Base-by-base conservation (phyloP, 352 stramenopile species). In the Globisporangium solare region DNA sequence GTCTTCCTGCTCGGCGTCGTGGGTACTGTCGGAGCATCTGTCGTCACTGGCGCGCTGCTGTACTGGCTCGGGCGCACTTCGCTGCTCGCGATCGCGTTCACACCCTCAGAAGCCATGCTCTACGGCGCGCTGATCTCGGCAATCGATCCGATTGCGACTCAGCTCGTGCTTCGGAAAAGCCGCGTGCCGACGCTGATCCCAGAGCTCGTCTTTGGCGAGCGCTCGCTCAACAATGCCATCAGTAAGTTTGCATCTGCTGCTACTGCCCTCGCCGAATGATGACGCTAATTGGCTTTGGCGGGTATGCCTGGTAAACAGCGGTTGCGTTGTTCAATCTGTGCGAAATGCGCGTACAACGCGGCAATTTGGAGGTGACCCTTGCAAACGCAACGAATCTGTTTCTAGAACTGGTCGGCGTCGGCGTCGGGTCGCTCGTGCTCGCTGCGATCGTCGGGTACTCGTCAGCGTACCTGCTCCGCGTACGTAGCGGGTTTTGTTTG, bases 191-290 rank as follows among this genome's bases (percentile, higher is more conserved):
- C 90, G 10, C 67, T 90, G 42, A 71, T 98, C 4, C 97, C 97
- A 59, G 97, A 97, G 56, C 69, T 98, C 32, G 79, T 97, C 5
- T 98, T 98, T 68, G 92, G 93, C 48, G 91, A 98, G 66, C 91
- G 74, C 20, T 83, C 95, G 31, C 66, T 98, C 5, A 98, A 97
- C 63, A 90, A 97, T 58, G 89, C 89, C 7, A 80, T 97, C 17
- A 41, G 60, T 67, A 64, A 58, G 64, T 60, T 22, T 39, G 35
- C 24, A 43, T 10, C n/a, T 51, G 39, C 2, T 32, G 27, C n/a
- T 51, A 27, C 6, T 47, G 14, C 17, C 41, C n/a, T 24, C 12
- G 27, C 8, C 18, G 21, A 15, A 17, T 1, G 11, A 8, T 35
- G 4, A 21, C 15, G 7, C 14, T 21, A n/a, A 8, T 6, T 48